Conservation (phyloP, 306 rosid species). For the Neltuma alba region DNA sequence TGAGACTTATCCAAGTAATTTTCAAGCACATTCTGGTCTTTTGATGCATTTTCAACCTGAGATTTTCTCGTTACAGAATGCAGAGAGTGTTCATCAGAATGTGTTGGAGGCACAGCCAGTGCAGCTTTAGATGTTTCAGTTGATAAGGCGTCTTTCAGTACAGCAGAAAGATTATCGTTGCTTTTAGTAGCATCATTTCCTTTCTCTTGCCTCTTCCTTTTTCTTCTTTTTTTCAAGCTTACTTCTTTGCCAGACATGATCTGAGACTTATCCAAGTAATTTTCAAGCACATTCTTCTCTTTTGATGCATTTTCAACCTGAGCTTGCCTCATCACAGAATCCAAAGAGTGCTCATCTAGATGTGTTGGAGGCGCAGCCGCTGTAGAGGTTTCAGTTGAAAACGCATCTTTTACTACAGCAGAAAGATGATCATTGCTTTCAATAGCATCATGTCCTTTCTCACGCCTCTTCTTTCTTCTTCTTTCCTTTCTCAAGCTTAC, state of each 20-base stretch:
- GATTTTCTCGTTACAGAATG: constrained; percentile 37
- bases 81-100: constrained; percentile 25
- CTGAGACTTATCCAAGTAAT: neutral
- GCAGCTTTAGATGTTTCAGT: constrained; percentile 21
- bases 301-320: neutral
- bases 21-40: constrained; percentile 8
- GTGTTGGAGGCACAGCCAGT: constrained; percentile 18
- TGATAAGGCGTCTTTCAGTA: constrained; percentile 14
- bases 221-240: neutral
- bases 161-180: constrained; percentile 11
- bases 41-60: constrained; percentile 24
- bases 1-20: constrained; percentile 16
- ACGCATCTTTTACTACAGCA: constrained; percentile 12
- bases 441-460: neutral
- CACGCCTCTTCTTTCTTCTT: neutral
- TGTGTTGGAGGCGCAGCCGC: constrained; percentile 15
- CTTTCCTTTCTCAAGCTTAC: neutral
- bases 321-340: neutral
- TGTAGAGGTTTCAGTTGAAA: constrained; percentile 19
- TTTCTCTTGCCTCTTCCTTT: neutral
- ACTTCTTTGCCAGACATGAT: neutral
- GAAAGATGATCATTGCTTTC: constrained; percentile 20
- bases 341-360: neutral
- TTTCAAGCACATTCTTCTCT: neutral
- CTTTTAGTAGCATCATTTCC: constrained; percentile 9